Evolutionary conservation across 1,284 basidiomycete species (phyloP).

Genomic region (Cryptococcus wingfieldii): DNA sequence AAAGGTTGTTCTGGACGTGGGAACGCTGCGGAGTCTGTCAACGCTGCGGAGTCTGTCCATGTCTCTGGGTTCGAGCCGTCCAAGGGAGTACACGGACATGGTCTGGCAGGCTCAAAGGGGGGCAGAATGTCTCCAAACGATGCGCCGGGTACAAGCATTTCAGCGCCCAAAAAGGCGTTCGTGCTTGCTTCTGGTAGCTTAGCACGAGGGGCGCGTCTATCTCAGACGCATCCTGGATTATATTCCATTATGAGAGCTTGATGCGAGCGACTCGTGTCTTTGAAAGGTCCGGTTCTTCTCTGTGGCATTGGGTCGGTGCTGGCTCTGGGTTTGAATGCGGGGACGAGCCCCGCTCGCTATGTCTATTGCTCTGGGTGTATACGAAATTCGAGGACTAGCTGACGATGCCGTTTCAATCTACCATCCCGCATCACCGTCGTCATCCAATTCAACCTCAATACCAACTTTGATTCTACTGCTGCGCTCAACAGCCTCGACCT

Average conservation of each 20-base stretch:
- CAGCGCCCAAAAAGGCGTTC: no score
- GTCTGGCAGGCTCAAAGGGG: no score
- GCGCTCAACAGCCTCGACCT: neutral
- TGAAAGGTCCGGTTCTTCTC: neutral
- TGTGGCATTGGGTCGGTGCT: neutral
- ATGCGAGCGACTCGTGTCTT: no score
- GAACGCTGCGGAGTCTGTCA: neutral
- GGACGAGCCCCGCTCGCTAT: neutral
- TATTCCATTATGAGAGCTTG: no score
- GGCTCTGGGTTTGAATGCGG: neutral
- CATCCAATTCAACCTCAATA: neutral
- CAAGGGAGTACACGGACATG: no score
- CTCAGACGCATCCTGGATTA: no score
- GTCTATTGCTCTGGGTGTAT: neutral
- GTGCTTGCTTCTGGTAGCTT: no score
- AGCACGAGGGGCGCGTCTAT: no score
- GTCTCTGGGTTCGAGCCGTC: no score
- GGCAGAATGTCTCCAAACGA: no score
- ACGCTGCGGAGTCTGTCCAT: no score
- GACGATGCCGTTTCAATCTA: neutral
- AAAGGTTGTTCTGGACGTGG: neutral
- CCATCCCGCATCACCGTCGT: neutral
- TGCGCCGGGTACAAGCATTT: no score
- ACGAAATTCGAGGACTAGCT: neutral
- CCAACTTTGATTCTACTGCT: neutral